Evolutionary conservation across 2,329 filamentous ascomycete species (phyloP).

Genomic region (Talaromyces rugulosus): DNA sequence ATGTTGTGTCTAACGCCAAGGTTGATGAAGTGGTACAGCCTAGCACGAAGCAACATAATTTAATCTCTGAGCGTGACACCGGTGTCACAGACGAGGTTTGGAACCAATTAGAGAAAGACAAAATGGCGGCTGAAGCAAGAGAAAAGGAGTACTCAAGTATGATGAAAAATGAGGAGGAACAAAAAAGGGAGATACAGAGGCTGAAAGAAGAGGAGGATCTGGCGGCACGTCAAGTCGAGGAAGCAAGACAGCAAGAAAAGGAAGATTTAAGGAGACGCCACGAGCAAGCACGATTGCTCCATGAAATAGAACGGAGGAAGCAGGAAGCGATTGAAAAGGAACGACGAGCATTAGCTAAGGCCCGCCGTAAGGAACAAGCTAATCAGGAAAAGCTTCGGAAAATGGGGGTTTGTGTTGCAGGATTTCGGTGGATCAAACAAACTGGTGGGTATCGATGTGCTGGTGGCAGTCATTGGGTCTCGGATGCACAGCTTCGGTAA

Average conservation of each 20-base stretch:
- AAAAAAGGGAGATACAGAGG: neutral
- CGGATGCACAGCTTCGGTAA: too few relatives aligned
- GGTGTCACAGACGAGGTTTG: conserved; percentile 23
- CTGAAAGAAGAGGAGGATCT: neutral
- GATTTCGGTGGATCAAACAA: conserved; percentile 61
- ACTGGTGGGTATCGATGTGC: conserved; percentile 57
- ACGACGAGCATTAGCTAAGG: conserved; percentile 35
- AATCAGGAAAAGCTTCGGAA: conserved; percentile 46
- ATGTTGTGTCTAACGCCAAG: neutral
- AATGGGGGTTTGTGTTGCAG: conserved; percentile 55
- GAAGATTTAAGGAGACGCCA: conserved; percentile 23
- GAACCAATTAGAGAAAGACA: conserved; percentile 19
- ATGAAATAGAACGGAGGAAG: conserved; percentile 22
- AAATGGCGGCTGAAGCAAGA: neutral
- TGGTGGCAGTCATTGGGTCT: conserved; percentile 53
- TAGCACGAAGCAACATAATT: neutral
- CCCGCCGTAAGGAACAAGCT: conserved; percentile 32
- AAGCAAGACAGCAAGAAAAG: neutral
- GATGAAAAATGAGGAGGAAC: neutral
- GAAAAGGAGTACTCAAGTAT: neutral
- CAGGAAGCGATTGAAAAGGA: conserved; percentile 28
- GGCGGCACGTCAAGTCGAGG: conserved; percentile 4
- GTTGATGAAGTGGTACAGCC: neutral
- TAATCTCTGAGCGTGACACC: conserved; percentile 13
- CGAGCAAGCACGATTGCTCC: conserved; percentile 21